Evolutionary conservation across 164 flowering plant genomes (phyloP), one percentile per base, ranked within the genome.

Genomic region (Umbellularia californica): DNA sequence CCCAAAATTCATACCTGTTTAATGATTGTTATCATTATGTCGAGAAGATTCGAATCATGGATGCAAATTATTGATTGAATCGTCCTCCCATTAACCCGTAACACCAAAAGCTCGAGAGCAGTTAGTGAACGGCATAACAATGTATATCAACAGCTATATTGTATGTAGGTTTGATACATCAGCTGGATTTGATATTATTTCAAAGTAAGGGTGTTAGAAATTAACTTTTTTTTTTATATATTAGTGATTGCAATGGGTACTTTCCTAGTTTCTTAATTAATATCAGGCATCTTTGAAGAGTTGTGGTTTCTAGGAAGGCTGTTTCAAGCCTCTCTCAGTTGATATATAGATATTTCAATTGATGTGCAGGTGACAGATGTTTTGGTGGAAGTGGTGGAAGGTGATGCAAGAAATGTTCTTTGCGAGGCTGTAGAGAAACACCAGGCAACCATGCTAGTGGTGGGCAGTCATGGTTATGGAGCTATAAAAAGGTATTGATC

Each of bases 401-500:
- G 92, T 1, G 95, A 90, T 79, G 77, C 92, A 51, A 86, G 92
- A 72, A 83, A 81, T 62, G 87, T 85, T 14, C 68, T 89, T 19
- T 84, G 88, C 58, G 90, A 90, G 12, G 86, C 86, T 23, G 88
- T 85, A 2, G 92, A 90, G 19, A 86, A 74, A 69, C 80, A 82
- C 79, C 89, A 83, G 24, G 91, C 91, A 0, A 75, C 85, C n/a
- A 72, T 88, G 6, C 72, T 90, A 70, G 88, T 85, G 35, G 78
- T 90, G 24, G 92, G 95, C 1, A 90, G 91, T 72, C 95, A 87
- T 81, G 92, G 92, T 27, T 87, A 89, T 76, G 95, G 92, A 65
- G 84, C 85, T 71, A 72, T 89, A 0, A 90, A 89, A 74, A 87
- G 92, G 94, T 90, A 81, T 4, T 24, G 22, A 72, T 10, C 66